These are phyloP conservation scores for Fusarium proliferatum DNA, from an alignment of 2,329 filamentous ascomycete species.

Conservation along the genomic window DNA sequence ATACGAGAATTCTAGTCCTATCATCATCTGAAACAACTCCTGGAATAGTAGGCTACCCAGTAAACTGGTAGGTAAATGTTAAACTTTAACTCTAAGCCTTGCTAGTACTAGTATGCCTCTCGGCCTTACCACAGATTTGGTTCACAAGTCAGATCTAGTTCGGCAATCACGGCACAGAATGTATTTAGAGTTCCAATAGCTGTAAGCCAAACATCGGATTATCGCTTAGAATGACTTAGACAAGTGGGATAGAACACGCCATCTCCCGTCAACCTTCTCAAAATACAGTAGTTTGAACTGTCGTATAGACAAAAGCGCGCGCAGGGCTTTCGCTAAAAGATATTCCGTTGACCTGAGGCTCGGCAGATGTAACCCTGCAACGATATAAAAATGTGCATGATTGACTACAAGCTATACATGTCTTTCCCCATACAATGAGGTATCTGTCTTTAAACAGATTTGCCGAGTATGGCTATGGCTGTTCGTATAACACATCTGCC, in stretches of 20 bases:
- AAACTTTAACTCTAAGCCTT: background rate
- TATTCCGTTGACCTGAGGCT: too few species aligned
- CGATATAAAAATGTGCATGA: rapidly evolving
- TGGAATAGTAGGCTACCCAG: background rate
- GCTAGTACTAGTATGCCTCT: background rate
- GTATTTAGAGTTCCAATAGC: background rate
- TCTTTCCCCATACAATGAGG: rapidly evolving
- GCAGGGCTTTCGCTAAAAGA: rapidly evolving
- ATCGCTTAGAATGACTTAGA: background rate
- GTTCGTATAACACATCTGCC: background rate
- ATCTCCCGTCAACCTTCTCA: background rate
- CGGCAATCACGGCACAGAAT: background rate
- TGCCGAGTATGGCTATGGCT: background rate
- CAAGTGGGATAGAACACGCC: background rate
- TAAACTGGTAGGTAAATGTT: background rate
- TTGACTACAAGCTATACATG: background rate
- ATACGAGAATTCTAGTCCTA: background rate
- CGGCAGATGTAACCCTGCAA: background rate
- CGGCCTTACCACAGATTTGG: background rate
- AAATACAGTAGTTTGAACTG: background rate
- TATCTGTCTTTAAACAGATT: background rate
- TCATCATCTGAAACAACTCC: background rate
- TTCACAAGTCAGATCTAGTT: background rate
- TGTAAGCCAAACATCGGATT: rapidly evolving
- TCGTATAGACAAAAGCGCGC: background rate